Evolutionary conservation across 2,329 filamentous ascomycete species (phyloP).

Genomic region (Claviceps purpurea): DNA sequence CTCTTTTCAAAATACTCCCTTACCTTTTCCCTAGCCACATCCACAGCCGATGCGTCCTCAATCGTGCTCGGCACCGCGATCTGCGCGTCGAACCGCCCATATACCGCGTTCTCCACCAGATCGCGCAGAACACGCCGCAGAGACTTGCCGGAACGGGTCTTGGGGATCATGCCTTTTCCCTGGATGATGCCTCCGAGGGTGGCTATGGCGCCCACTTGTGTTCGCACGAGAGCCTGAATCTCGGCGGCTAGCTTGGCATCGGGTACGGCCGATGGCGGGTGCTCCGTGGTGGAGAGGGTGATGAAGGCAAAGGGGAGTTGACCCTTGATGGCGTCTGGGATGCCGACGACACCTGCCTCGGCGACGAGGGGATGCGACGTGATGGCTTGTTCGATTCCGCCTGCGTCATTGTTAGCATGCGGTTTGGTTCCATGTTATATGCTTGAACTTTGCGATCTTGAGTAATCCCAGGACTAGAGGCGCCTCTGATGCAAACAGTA

Average conservation of each 20-base stretch:
- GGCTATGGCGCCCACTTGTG: constrained; percentile 79
- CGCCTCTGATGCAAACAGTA: too few relatives aligned
- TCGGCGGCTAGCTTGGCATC: constrained; percentile 36
- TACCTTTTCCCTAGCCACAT: constrained; percentile 57
- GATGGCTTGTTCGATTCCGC: constrained; percentile 82
- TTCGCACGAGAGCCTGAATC: constrained; percentile 59
- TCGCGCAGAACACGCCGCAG: constrained; percentile 69
- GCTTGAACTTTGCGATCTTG: too few relatives aligned
- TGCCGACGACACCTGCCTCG: constrained; percentile 75
- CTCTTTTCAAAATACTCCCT: constrained; percentile 58
- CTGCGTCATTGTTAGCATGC: constrained; percentile 25
- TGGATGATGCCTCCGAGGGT: constrained; percentile 75
- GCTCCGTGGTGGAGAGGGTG: constrained; percentile 33
- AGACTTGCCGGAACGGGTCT: constrained; percentile 87
- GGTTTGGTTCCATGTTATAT: background rate
- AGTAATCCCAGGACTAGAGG: too few relatives aligned
- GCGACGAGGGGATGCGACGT: constrained; percentile 65
- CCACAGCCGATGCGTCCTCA: constrained; percentile 64
- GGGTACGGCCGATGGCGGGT: constrained; percentile 37
- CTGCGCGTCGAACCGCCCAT: constrained; percentile 56
- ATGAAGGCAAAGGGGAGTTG: constrained; percentile 88
- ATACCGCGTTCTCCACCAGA: constrained; percentile 68
- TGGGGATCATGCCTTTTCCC: constrained; percentile 76
- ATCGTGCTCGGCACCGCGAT: constrained; percentile 73
- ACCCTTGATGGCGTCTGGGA: constrained; percentile 77